Evolutionary conservation across 2,329 filamentous ascomycete species (phyloP), one percentile per base, ranked within the genome.

Genomic region (Penicillium sp.): DNA sequence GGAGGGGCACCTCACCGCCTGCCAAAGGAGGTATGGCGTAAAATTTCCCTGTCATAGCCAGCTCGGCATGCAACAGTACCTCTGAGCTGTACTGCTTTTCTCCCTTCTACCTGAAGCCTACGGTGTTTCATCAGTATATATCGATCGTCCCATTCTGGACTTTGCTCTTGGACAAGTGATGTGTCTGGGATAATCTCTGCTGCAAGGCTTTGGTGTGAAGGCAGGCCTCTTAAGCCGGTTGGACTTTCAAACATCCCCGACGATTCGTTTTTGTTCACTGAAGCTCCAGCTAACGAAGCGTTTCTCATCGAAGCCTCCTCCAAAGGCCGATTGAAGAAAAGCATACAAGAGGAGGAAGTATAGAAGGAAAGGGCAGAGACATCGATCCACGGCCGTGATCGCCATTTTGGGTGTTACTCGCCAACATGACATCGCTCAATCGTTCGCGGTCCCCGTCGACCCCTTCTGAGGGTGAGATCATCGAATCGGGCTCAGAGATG

Each of bases 401-500:
- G 37, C 36, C 35, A 40, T 37, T 9, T 37, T 27, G 19, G 37
- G 50, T 55, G 47, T 41, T 27, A 54, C 60, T 64, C 60, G 69
- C 51, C 64, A 75, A 55, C 41, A 84, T 84, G 82, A 73, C 77
- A 67, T 80, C 81, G 63, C 74, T 57, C 47, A 56, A 78, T 77
- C 73, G 73, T 70, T 77, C 75, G 70, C 75, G 78, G 69, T 82
- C 81, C 66, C 76, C 74, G 63, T 82, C 83, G 69, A 91, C 88
- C 79, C 91, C 90, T 73, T 91, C 91, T 78, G 91, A 96, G 79
- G 91, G 92, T 80, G 92, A 96, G 82, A 92, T 94, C 78, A 80
- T 89, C 76, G 90, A 93, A 79, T 85, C 85, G 79, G 83, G 84
- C 78, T 84, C 82, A 83, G 84, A 86, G 80, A 77, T 73, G 78